Evolutionary conservation across 1,284 basidiomycete species (phyloP), one percentile per base, ranked within the genome.

Genomic region (Grifola frondosa): DNA sequence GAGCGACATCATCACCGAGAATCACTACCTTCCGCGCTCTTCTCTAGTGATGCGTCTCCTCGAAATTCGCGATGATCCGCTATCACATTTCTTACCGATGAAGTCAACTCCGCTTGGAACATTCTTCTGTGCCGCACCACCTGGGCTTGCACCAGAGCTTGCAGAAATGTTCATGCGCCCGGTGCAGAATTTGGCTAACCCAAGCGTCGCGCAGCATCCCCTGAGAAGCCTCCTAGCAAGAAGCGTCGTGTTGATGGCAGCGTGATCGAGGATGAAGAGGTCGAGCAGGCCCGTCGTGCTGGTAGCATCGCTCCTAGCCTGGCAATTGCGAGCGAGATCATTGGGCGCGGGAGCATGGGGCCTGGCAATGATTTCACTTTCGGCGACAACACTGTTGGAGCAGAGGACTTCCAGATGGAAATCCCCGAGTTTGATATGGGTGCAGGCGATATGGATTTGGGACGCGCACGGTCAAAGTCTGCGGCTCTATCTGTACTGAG

Each of bases 31-130:
- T 35, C 91, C 92, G 6, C 80, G 85, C 22, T 91, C 92, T 10
- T 73, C 87, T 2, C 75, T 88, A 39, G 80, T 91, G 40, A 84
- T 92, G 75, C 84, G 86, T 17, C 73, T 96, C 8, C 74, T 89
- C 38, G 84, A 89, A 58, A 91, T 96, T 55, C 81, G 88, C 26
- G 81, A 86, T 19, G 91, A 97, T 57, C 93, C 93, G 12, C 69
- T 89, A 3, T 71, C 84, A 3, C 84, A 94, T 61, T 95, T 96
- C 69, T 67, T 95, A 37, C 91, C 93, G 1, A 89, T 82, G 1
- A 85, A 79, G 59, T 70, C 78, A 28, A 85, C 83, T 5, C 70
- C 82, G 7, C 77, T 80, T 32, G 86, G 82, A 13, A 81, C 80
- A 10, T 84, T 84, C 65, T 84, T 93, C 62, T 89, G 79, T 56